These are phyloP conservation scores for Saccharomycopsis oosterbeekiorum DNA, from an alignment of 805 yeast species.

Conservation along the genomic window DNA sequence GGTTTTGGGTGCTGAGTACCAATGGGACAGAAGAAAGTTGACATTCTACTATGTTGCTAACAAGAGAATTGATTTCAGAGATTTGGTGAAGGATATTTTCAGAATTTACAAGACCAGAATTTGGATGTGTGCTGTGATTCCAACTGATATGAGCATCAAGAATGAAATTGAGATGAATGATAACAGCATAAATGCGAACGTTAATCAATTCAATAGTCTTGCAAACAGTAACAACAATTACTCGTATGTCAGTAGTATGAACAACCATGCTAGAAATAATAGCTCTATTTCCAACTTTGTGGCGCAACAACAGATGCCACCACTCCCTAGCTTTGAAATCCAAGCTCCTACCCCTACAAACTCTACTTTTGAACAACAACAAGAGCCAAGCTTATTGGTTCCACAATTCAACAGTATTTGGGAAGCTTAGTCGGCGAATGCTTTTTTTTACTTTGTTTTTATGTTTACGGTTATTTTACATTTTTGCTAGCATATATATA, in stretches of 20 bases:
- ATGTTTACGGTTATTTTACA: neutral
- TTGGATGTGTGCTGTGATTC: constrained; percentile 73
- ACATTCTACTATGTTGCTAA: constrained; percentile 61
- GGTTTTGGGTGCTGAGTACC: constrained; percentile 72
- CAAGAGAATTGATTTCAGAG: constrained; percentile 68
- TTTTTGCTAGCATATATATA: neutral
- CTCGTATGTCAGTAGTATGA: neutral
- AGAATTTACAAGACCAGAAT: constrained; percentile 69
- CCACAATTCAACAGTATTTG: neutral
- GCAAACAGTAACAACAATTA: constrained; percentile 1
- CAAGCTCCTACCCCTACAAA: constrained; percentile 2
- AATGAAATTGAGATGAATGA: constrained; percentile 15
- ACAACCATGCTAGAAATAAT: constrained; percentile 2
- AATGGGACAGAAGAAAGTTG: constrained; percentile 74
- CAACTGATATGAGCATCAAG: constrained; percentile 13
- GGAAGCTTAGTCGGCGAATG: neutral
- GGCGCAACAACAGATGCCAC: neutral
- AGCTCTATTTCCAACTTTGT: constrained; percentile 1
- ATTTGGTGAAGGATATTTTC: constrained; percentile 65
- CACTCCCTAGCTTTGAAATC: neutral
- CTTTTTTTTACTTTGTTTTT: neutral
- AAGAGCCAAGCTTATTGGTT: neutral
- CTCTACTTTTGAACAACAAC: neutral
- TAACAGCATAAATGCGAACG: constrained; percentile 9
- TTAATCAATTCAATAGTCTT: neutral